Percentiles rank a stretch among this genome's conserved stretches.
phyloP scores from a whole-genome alignment of 768 basidiomycete genomes.

The Mycena belliarum region DNA sequence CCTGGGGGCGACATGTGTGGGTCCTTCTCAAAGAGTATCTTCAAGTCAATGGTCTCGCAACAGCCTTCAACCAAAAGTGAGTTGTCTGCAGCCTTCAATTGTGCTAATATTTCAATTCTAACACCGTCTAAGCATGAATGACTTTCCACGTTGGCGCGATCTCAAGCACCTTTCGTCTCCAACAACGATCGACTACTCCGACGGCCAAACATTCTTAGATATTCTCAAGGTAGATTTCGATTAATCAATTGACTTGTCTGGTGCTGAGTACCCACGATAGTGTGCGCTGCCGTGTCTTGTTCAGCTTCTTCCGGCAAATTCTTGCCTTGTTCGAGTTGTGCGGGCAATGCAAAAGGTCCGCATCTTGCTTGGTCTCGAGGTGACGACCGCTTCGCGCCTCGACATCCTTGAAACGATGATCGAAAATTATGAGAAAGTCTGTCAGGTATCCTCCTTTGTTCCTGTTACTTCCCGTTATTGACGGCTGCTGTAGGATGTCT shows the following conservation, averaged over 20 bases:
- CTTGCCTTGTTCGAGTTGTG: constrained; percentile 27
- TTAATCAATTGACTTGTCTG: neutral
- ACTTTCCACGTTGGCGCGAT: constrained; percentile 6
- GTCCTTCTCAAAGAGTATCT: constrained; percentile 3
- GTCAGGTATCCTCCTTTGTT: neutral
- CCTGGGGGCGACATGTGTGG: constrained; percentile 11
- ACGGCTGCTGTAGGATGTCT: neutral
- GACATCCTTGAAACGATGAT: constrained; percentile 14
- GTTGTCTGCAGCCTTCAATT: no score
- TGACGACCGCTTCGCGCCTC: constrained; percentile 25
- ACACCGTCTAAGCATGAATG: neutral
- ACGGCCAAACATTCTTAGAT: constrained; percentile 9
- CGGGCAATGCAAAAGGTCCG: constrained; percentile 23
- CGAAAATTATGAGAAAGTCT: constrained; percentile 18
- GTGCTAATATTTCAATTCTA: neutral
- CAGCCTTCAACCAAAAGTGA: constrained; percentile 8
- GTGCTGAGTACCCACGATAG: neutral
- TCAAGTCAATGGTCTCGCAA: neutral
- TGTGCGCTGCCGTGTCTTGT: constrained; percentile 25
- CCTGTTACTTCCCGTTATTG: neutral
- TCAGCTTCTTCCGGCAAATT: constrained; percentile 28
- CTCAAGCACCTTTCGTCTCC: constrained; percentile 4
- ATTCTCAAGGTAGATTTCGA: constrained; percentile 6
- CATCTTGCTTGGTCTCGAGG: constrained; percentile 27
- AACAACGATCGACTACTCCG: constrained; percentile 8